Conservation (phyloP, 1,139 yeast genomes). For the Hyphopichia wangnamkhiaoensis region DNA sequence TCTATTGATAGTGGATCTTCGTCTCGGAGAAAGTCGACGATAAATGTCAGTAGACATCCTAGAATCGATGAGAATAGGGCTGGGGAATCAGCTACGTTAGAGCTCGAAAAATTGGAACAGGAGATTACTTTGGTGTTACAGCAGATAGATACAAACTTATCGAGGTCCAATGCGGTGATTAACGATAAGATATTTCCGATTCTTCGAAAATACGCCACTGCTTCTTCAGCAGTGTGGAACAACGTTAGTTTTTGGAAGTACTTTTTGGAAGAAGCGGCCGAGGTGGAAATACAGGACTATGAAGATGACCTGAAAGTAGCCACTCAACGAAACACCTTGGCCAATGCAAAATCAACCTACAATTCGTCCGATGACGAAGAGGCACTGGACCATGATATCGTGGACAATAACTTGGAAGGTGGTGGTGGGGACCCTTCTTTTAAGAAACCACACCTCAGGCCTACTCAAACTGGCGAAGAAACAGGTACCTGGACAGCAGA, state of each 20-base stretch:
- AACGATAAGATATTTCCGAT: conserved; percentile 64
- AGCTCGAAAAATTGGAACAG: conserved; percentile 75
- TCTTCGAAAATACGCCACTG: conserved; percentile 56
- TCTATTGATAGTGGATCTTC: conserved; percentile 22
- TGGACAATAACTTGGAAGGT: conserved; percentile 3
- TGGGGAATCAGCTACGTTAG: conserved; percentile 42
- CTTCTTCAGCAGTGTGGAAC: conserved; percentile 58
- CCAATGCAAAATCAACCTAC: conserved; percentile 13
- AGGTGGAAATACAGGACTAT: conserved; percentile 60
- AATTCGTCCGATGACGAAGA: conserved; percentile 18
- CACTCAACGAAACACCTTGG: conserved; percentile 8
- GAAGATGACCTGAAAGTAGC: conserved; percentile 45
- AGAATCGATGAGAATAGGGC: conserved; percentile 17
- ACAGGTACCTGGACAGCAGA: conserved; percentile 45
- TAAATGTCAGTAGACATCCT: conserved; percentile 11
- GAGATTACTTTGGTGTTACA: conserved; percentile 78
- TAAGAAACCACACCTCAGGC: conserved; percentile 24
- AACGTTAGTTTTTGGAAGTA: conserved; percentile 72
- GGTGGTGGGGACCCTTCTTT: conserved; percentile 10
- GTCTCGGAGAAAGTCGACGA: conserved; percentile 37
- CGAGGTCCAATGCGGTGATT: conserved; percentile 63
- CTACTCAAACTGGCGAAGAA: conserved; percentile 24
- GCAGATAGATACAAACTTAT: conserved; percentile 72
- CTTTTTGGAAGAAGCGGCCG: conserved; percentile 74
- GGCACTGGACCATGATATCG: conserved; percentile 2